phyloP scores from a whole-genome alignment of 2,329 filamentous ascomycete species.

The Ceratocystiopsis minuta region DNA sequence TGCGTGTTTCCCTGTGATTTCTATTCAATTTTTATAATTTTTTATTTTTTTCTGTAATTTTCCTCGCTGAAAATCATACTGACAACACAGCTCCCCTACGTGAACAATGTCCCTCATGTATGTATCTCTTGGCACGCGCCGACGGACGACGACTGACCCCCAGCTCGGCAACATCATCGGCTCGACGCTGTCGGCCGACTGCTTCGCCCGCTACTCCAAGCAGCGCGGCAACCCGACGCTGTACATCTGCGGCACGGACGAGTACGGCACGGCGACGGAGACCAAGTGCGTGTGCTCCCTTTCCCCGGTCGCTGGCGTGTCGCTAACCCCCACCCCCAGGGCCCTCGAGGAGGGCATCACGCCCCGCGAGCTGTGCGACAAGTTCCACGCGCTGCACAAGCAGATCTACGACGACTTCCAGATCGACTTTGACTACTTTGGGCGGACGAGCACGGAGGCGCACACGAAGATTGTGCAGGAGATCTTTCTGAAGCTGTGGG shows the following conservation, averaged over 20 bases:
- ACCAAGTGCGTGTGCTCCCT: conserved; percentile 44
- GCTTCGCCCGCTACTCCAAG: conserved; percentile 67
- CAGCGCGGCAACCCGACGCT: conserved; percentile 63
- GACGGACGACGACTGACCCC: too few species aligned
- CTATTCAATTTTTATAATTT: too few species aligned
- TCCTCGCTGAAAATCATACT: too few species aligned
- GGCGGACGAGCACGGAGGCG: conserved; percentile 70
- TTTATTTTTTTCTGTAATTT: too few species aligned
- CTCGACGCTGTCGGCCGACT: conserved; percentile 73
- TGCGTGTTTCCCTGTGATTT: conserved; percentile 49
- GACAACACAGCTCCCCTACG: conserved; percentile 12
- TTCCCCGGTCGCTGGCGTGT: too few species aligned
- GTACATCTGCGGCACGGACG: conserved; percentile 52
- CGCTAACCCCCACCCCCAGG: too few species aligned
- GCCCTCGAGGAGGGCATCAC: conserved; percentile 68
- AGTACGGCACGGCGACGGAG: conserved; percentile 85
- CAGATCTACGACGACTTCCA: conserved; percentile 93
- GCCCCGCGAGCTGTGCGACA: conserved; percentile 69
- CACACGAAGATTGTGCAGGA: conserved; percentile 89
- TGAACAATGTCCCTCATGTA: conserved; percentile 53
- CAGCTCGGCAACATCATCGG: conserved; percentile 68
- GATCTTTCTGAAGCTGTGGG: conserved; percentile 72
- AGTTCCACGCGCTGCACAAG: conserved; percentile 79
- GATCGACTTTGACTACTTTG: conserved; percentile 88
- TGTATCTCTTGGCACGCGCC: not conserved